Evolutionary conservation across 1,284 basidiomycete genomes (phyloP).

Genomic region (Tilletia caries): DNA sequence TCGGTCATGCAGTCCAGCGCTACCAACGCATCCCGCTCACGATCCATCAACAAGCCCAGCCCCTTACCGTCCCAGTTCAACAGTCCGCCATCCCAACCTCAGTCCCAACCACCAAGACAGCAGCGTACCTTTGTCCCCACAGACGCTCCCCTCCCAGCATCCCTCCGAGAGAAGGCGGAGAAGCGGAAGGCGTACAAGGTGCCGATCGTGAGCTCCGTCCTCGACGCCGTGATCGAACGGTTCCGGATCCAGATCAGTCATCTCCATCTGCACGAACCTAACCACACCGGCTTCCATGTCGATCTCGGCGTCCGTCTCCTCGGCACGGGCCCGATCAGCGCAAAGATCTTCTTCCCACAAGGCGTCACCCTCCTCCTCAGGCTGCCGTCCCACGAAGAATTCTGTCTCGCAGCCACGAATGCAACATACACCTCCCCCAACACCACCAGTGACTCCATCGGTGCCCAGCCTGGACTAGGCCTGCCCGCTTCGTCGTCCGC

Average conservation of each 20-base stretch:
- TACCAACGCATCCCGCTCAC: no score
- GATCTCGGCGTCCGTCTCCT: constrained; percentile 3
- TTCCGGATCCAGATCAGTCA: neutral
- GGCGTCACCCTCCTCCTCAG: neutral
- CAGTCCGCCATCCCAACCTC: no score
- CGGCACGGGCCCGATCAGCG: constrained; percentile 1
- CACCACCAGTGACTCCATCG: neutral
- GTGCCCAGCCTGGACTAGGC: no score
- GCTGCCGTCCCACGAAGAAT: constrained; percentile 3
- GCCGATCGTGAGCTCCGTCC: neutral
- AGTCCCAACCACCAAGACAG: no score
- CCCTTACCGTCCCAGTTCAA: no score
- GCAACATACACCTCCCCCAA: neutral
- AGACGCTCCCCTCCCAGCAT: neutral
- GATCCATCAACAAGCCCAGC: no score
- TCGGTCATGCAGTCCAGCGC: no score
- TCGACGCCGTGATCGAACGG: neutral
- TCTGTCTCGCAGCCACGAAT: no score
- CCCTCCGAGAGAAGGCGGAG: neutral
- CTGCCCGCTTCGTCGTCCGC: no score
- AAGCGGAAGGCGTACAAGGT: neutral
- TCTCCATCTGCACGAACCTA: constrained; percentile 3
- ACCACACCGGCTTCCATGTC: constrained; percentile 6
- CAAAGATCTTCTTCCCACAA: constrained; percentile 6
- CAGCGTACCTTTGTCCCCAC: neutral